These are phyloP conservation scores for Dittrichia graveolens DNA, from an alignment of 129 eudicot genomes.

Conservation along the genomic window DNA sequence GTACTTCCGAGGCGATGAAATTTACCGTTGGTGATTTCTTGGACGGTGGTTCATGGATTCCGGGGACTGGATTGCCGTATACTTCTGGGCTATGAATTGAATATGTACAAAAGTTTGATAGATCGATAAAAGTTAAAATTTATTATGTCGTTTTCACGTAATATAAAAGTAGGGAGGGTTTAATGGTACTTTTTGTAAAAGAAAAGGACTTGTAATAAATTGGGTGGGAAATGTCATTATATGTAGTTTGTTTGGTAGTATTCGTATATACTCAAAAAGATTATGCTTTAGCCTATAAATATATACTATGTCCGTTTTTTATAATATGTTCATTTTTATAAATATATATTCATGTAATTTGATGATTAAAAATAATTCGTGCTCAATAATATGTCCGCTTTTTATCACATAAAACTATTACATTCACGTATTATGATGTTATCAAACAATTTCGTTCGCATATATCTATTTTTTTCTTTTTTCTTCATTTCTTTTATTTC, in stretches of 20 bases:
- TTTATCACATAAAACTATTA: too few species aligned
- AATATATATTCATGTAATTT: not conserved
- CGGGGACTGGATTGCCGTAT: conserved; percentile 58
- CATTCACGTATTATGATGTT: too few species aligned
- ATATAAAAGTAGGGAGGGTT: conserved; percentile 19
- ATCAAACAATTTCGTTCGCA: too few species aligned
- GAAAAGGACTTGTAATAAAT: conserved; percentile 34
- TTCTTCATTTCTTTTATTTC: too few species aligned
- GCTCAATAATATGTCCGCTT: too few species aligned
- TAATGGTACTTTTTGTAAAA: conserved; percentile 19
- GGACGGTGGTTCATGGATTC: conserved; percentile 69
- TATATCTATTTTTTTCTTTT: too few species aligned
- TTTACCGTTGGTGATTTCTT: conserved; percentile 64
- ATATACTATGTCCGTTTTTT: not conserved
- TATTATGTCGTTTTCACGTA: conserved; percentile 30
- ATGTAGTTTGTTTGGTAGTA: conserved; percentile 32
- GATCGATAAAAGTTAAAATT: conserved; percentile 14
- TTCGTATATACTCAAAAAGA: conserved; percentile 30
- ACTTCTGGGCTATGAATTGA: conserved; percentile 47
- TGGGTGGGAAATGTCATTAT: conserved; percentile 24
- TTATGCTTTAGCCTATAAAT: conserved; percentile 20
- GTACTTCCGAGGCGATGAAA: conserved; percentile 47
- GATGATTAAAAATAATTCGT: too few species aligned
- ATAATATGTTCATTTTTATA: not conserved
- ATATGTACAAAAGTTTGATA: conserved; percentile 29